phyloP scores from a whole-genome alignment of 441 rosid genomes.

The Mallotus japonicus region DNA sequence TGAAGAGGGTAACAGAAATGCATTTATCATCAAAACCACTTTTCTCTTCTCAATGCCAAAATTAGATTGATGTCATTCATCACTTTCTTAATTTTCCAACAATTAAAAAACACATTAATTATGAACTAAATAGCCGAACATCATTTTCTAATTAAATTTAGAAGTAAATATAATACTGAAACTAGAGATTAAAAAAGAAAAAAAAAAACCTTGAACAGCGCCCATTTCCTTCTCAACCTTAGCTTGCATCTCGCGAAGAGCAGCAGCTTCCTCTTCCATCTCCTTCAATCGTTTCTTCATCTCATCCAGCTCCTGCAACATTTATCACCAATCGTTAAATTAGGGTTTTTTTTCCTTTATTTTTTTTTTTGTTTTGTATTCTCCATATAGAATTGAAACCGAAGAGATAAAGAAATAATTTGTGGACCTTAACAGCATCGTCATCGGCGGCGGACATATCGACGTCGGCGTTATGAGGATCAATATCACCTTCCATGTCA shows the following conservation, averaged over 20 bases:
- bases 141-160: too few species aligned
- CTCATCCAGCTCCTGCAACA: slow-evolving; percentile 75
- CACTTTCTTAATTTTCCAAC: background rate
- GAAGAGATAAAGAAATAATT: background rate
- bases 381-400: background rate
- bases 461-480: slow-evolving; percentile 55
- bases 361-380: too few species aligned
- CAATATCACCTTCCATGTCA: slow-evolving; percentile 72
- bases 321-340: background rate
- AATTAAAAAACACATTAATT: background rate
- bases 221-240: slow-evolving; percentile 99
- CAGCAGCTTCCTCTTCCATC: slow-evolving; percentile 96
- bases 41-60: background rate
- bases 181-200: too few species aligned
- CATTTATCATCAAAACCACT: background rate
- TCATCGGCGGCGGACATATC: slow-evolving; percentile 75
- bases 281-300: slow-evolving; percentile 93
- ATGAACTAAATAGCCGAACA: too few species aligned
- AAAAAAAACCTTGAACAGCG: slow-evolving; percentile 60
- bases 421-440: slow-evolving; percentile 67
- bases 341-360: background rate
- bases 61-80: background rate
- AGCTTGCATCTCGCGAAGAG: slow-evolving; percentile 96
- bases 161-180: background rate
- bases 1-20: background rate